Percentiles rank a stretch among this genome's conserved stretches.
phyloP scores from a whole-genome alignment of 768 basidiomycete genomes.

The Pilatotrama ljubarskyi region DNA sequence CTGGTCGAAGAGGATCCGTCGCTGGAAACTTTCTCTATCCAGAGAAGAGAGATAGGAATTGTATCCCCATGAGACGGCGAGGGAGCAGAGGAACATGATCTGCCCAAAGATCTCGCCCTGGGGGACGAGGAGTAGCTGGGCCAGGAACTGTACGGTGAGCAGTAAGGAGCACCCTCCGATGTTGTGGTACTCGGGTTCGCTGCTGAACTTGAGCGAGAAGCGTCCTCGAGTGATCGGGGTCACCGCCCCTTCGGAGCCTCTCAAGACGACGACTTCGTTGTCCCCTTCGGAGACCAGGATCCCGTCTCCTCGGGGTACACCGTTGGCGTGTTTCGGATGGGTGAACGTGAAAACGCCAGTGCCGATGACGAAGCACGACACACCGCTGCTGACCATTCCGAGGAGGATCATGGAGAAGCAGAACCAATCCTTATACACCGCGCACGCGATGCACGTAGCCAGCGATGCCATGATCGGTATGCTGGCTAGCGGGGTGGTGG shows the following conservation, averaged over 20 bases:
- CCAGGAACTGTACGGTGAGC: slow-evolving; percentile 7
- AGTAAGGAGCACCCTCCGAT: slow-evolving; percentile 13
- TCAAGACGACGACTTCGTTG: slow-evolving; percentile 10
- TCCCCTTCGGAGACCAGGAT: slow-evolving; percentile 1
- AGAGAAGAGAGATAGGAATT: slow-evolving; percentile 16
- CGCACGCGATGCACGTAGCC: slow-evolving; percentile 8
- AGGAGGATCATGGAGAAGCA: slow-evolving; percentile 19
- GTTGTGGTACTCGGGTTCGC: slow-evolving; percentile 18
- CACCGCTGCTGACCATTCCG: slow-evolving; percentile 11
- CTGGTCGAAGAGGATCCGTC: slow-evolving; percentile 9
- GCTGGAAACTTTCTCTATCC: slow-evolving; percentile 13
- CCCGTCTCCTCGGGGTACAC: slow-evolving; percentile 9
- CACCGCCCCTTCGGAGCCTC: slow-evolving; percentile 16
- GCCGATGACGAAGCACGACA: not conserved
- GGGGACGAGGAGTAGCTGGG: slow-evolving; percentile 10
- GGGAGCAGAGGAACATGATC: slow-evolving; percentile 17
- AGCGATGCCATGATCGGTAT: slow-evolving; percentile 12
- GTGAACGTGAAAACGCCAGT: slow-evolving; percentile 2
- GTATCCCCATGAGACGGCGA: slow-evolving; percentile 16
- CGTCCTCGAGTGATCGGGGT: slow-evolving; percentile 16
- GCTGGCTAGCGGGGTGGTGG: slow-evolving; percentile 7
- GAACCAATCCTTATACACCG: slow-evolving; percentile 13
- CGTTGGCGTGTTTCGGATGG: not conserved
- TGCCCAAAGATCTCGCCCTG: slow-evolving; percentile 16
- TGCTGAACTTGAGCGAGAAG: slow-evolving; percentile 15